Base-by-base conservation (phyloP, 306 rosid genomes). In the Casuarina equisetifolia region DNA sequence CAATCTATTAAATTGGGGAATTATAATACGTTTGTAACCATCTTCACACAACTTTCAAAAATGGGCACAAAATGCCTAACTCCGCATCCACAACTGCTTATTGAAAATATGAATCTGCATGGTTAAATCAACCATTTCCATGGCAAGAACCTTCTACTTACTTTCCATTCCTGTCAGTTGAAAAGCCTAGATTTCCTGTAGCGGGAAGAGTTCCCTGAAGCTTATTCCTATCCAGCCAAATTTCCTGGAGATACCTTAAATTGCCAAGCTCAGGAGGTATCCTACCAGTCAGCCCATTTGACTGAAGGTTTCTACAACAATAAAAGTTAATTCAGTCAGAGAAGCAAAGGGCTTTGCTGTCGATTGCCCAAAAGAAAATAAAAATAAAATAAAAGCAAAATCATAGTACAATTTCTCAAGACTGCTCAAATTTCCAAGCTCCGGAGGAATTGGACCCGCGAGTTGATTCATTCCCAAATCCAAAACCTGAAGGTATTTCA, bases 401-500 rank as follows among this genome's bases (percentile, higher is more conserved):
- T 77, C 79, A 42, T 67, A 36, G 81, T 89, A 96, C 99, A 96
- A 88, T 89, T 77, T 90, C 88, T 81, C 83, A 70, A 80, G 53
- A 76, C 72, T 84, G 53, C 88, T 76, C 81, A 88, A 82, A 81
- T 88, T 86, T 78, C 96, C 99, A 67, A 93, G 73, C 89, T 91
- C 97, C 5, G 87, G 84, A 82, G 99, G 99, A 85, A 96, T 90
- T 19, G 90, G 88, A 70, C 99, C 99, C 0, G 91, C 69, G 74
- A 96, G 85, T 73, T 74, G 94, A 88, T 96, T 96, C 78, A 4
- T 73, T 81, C 99, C 99, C 89, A 96, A 88, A 85, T 93, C 98
- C 87, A 96, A 87, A 83, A 87, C 85, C 83, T 48, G 79, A 74
- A 96, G 96, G 73, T 80, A 69, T 55, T 83, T 89, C 80, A 96